These are phyloP conservation scores for Jamesozyma rosinii DNA, from an alignment of 805 yeast genomes.

Conservation along the genomic window DNA sequence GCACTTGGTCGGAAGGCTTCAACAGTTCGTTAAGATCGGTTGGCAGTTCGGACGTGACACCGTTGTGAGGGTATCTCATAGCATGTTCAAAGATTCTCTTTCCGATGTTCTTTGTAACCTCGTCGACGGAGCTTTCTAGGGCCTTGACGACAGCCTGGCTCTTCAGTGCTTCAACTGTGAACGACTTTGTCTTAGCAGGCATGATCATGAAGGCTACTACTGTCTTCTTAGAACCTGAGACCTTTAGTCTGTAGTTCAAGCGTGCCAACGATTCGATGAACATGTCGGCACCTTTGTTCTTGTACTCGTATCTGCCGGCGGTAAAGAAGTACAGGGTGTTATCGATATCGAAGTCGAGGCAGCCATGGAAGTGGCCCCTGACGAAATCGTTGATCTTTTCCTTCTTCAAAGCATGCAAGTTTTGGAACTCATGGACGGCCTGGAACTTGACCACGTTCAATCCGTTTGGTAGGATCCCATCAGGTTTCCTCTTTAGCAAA, in stretches of 20 bases:
- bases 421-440: slow-evolving; percentile 97
- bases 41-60: slow-evolving; percentile 57
- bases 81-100: slow-evolving; percentile 85
- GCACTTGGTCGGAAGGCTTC: slow-evolving; percentile 78
- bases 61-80: slow-evolving; percentile 47
- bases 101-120: slow-evolving; percentile 80
- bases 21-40: slow-evolving; percentile 73
- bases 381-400: slow-evolving; percentile 89
- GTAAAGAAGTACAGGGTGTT: slow-evolving; percentile 91
- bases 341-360: slow-evolving; percentile 87
- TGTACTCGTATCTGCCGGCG: slow-evolving; percentile 93
- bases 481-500: slow-evolving; percentile 88
- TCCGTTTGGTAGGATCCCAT: slow-evolving; percentile 95
- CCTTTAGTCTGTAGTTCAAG: slow-evolving; percentile 78
- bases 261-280: slow-evolving; percentile 89
- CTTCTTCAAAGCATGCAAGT: slow-evolving; percentile 84
- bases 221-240: slow-evolving; percentile 74
- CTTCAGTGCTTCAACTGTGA: slow-evolving; percentile 88
- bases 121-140: slow-evolving; percentile 77
- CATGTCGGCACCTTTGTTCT: slow-evolving; percentile 95
- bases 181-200: slow-evolving; percentile 93
- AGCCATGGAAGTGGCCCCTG: slow-evolving; percentile 95
- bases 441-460: slow-evolving; percentile 90
- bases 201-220: slow-evolving; percentile 95
- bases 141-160: slow-evolving; percentile 95